A percentile compares a stretch with the other conserved stretches of the same genome.
Conservation (phyloP, 108 stramenopile genomes). For the Cyclotella cryptica region DNA sequence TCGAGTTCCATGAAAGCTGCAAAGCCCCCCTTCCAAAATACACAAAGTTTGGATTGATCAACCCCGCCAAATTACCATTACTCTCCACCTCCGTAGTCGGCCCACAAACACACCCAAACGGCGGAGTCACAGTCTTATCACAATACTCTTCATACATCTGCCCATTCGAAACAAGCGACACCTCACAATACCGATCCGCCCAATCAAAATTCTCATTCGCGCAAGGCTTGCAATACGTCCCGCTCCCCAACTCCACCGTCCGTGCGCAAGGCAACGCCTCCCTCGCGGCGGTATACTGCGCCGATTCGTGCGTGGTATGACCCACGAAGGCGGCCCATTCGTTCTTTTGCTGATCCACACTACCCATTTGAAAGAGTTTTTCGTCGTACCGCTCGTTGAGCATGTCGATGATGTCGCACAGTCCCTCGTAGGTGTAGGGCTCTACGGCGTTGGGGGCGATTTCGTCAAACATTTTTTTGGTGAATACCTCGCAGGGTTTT, state of each 20-base stretch:
- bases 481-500: constrained; percentile 52
- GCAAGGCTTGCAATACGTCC: constrained; percentile 54
- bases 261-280: constrained; percentile 42
- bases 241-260: constrained; percentile 24
- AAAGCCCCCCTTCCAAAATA: constrained; percentile 52
- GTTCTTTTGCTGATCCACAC: constrained; percentile 30
- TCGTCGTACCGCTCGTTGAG: constrained; percentile 48
- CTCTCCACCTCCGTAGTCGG: constrained; percentile 46
- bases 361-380: constrained; percentile 51
- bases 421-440: constrained; percentile 49
- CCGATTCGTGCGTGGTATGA: constrained; percentile 54
- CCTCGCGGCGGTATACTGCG: constrained; percentile 45
- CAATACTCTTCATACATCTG: constrained; percentile 51
- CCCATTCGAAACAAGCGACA: constrained; percentile 45
- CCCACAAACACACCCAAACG: constrained; percentile 50
- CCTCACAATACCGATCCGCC: constrained; percentile 44
- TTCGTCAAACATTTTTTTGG: constrained; percentile 40
- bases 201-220: constrained; percentile 48
- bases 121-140: constrained; percentile 49
- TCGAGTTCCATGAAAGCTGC: constrained; percentile 48
- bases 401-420: constrained; percentile 44
- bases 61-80: constrained; percentile 10
- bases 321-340: constrained; percentile 57
- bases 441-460: constrained; percentile 48
- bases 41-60: constrained; percentile 48